Conservation (phyloP, 495 filamentous ascomycete species). For the Corynascus novoguineensis region DNA sequence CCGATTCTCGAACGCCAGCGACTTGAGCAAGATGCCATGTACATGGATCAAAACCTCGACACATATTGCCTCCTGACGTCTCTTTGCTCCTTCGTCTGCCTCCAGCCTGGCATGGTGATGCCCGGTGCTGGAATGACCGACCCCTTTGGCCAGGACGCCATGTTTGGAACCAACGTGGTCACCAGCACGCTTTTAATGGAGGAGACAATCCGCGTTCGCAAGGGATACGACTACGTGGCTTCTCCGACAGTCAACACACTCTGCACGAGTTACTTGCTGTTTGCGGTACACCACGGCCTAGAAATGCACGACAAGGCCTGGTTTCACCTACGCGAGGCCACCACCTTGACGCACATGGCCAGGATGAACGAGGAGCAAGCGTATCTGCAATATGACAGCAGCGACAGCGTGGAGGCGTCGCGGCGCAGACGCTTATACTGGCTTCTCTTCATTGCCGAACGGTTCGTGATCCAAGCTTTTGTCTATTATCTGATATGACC, state of each 20-base stretch:
- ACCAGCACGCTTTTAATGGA: conserved; percentile 62
- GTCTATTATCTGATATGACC: neutral
- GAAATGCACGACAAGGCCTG: conserved; percentile 67
- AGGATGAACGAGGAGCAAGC: conserved; percentile 59
- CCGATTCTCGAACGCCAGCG: conserved; percentile 69
- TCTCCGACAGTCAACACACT: conserved; percentile 61
- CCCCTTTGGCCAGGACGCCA: conserved; percentile 47
- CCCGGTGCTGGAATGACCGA: conserved; percentile 40
- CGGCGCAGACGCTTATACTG: conserved; percentile 60
- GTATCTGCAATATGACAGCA: conserved; percentile 50
- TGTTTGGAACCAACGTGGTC: conserved; percentile 49
- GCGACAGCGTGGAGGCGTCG: conserved; percentile 49
- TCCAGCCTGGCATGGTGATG: conserved; percentile 70
- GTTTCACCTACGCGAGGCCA: conserved; percentile 67
- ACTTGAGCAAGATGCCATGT: conserved; percentile 58
- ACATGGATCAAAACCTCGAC: conserved; percentile 60
- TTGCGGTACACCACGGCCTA: conserved; percentile 67
- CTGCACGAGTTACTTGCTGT: conserved; percentile 75
- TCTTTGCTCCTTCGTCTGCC: conserved; percentile 77
- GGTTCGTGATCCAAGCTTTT: conserved; percentile 39
- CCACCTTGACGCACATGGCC: conserved; percentile 53
- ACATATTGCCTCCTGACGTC: conserved; percentile 75
- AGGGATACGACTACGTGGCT: conserved; percentile 68
- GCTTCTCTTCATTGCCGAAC: conserved; percentile 66
- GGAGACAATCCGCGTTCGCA: conserved; percentile 69